These are phyloP conservation scores for Dothideomycetes sp. DNA, from an alignment of 2,329 filamentous ascomycete genomes.

Conservation along the genomic window DNA sequence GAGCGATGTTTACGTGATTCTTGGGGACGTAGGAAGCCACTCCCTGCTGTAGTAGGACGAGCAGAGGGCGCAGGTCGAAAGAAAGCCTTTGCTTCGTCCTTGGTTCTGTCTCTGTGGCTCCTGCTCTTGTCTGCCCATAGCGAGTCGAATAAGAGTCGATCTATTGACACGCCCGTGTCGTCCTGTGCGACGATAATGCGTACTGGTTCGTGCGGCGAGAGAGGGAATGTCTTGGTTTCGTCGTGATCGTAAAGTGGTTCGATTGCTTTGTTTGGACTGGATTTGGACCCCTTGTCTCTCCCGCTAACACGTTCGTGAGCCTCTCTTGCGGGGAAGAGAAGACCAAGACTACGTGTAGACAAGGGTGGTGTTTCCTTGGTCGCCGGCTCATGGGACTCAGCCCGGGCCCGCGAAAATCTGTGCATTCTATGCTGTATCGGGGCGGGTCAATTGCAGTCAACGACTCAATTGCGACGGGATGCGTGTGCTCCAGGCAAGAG, in stretches of 20 bases:
- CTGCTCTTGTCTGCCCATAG: constrained; percentile 23
- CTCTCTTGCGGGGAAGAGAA: constrained; percentile 8
- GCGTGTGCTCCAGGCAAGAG: not conserved
- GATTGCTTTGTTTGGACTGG: not conserved
- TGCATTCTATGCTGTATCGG: constrained; percentile 4
- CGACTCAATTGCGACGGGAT: not conserved
- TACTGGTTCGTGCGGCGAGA: constrained; percentile 33
- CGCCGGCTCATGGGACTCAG: constrained; percentile 6
- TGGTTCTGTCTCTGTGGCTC: not conserved
- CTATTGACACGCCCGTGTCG: constrained; percentile 27
- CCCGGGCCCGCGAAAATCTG: constrained; percentile 4
- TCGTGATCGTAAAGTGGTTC: constrained; percentile 15
- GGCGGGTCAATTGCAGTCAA: not conserved
- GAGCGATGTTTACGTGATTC: constrained; percentile 2
- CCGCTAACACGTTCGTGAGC: constrained; percentile 6
- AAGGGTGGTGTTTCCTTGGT: constrained; percentile 2
- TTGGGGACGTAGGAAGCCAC: constrained; percentile 4
- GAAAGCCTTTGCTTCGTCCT: constrained; percentile 1
- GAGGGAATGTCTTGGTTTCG: constrained; percentile 31
- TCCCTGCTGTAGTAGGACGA: not conserved
- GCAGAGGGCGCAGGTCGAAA: constrained; percentile 1
- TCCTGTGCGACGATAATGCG: constrained; percentile 37
- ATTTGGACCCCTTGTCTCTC: not conserved
- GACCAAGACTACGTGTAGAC: constrained; percentile 8
- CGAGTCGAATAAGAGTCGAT: constrained; percentile 34